These are phyloP conservation scores for Fallopia convolvulus DNA, from an alignment of 148 eudicot genomes.

Conservation along the genomic window DNA sequence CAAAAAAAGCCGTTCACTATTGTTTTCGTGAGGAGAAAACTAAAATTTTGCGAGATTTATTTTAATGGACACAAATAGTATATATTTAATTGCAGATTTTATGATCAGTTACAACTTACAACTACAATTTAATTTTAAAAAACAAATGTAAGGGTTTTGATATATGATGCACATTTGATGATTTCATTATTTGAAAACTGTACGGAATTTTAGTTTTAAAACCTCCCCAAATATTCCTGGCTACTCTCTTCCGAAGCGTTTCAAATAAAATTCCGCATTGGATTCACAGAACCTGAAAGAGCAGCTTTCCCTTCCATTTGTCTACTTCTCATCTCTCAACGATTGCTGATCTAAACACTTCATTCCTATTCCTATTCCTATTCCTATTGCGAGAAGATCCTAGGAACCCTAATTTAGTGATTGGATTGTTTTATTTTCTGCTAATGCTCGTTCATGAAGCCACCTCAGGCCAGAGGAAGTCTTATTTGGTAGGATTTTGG, in stretches of 20 bases:
- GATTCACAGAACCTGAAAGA: neutral
- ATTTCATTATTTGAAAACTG: neutral
- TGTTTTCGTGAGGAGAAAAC: neutral
- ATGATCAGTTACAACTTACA: neutral
- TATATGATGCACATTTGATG: neutral
- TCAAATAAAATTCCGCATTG: neutral
- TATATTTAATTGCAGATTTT: neutral
- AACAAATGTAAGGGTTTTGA: neutral
- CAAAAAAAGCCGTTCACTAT: neutral
- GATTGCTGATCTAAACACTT: neutral
- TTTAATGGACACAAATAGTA: neutral
- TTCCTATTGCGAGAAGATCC: neutral
- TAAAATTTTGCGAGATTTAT: neutral
- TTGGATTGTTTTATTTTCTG: neutral
- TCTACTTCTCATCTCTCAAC: neutral
- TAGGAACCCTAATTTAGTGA: neutral
- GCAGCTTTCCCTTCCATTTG: neutral
- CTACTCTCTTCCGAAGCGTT: neutral
- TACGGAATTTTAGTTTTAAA: neutral
- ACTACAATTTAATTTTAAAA: neutral
- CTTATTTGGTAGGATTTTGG: neutral
- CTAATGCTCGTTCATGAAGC: constrained; percentile 6
- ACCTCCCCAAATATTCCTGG: neutral
- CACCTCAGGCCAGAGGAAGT: neutral
- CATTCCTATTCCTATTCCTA: neutral